Evolutionary conservation across 768 basidiomycete genomes (phyloP), one percentile per base, ranked within the genome.

Genomic region (Cyathus striatus): DNA sequence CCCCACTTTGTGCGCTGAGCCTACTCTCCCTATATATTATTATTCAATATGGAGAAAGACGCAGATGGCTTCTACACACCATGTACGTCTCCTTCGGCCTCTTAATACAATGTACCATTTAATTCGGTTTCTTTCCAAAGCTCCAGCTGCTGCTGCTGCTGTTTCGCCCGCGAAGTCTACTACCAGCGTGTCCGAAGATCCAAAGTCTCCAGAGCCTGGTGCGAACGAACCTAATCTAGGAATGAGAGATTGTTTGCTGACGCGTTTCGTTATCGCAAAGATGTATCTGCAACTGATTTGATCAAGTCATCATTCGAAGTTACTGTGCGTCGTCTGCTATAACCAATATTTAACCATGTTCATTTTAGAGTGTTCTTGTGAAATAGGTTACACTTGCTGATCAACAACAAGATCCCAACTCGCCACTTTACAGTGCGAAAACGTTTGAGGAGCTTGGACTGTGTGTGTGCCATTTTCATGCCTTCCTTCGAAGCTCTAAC

Each of bases 321-420:
- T 49, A 75, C 78, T 54, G 89, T 90, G 59, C 43, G 82, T 62
- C n/a, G 6, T n/a, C 21, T 40, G 9, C 20, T 23, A 10, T 7
- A 13, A 14, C 21, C 20, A 18, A 6, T 6, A 40, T 40, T 18
- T 40, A 18, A 21, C 10, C 26, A 25, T 40, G 25, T 49, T 49
- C 40, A 49, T 39, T 40, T 37, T 23, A 35, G 23, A 30, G 39
- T 38, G 40, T 49, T 40, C 24, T 45, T 17, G 20, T 47, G n/a
- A n/a, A n/a, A 23, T 54, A 91, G 92, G 93, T 99, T 49, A 98
- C 93, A 16, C 76, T 98, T 45, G 93, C 93, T 39, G 94, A 98
- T 66, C 90, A 95, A 59, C 96, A 98, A 66, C 81, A 77, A 22
- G 90, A 99, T 58, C 89, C 92, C 30, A 85, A 95, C 58, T 98